phyloP scores from a whole-genome alignment of 2,329 filamentous ascomycete genomes.

The Lasiodiplodia gonubiensis region DNA sequence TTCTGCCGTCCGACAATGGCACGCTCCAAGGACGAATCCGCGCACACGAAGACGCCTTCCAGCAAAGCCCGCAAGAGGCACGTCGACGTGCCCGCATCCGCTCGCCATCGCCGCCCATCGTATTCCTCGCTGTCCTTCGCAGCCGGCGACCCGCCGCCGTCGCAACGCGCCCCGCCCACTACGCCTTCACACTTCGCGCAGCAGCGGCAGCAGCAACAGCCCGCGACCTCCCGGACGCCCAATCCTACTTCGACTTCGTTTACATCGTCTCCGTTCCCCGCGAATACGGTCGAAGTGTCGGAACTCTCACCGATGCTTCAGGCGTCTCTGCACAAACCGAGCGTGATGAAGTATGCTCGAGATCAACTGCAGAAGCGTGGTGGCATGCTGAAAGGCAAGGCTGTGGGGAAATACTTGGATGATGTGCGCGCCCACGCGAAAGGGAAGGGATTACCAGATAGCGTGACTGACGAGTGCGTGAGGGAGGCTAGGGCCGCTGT shows the following conservation, averaged over 20 bases:
- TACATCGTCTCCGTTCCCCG: background rate
- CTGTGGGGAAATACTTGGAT: background rate
- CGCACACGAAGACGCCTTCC: background rate
- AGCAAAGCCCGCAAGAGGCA: background rate
- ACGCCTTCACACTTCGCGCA: background rate
- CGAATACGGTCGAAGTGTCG: no score
- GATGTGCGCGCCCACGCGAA: conserved; percentile 10
- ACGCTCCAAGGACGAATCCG: background rate
- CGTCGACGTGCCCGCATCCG: background rate
- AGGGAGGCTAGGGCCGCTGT: background rate
- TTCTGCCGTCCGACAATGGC: background rate
- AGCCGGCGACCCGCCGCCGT: background rate
- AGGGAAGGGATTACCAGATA: background rate
- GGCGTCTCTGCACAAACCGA: background rate
- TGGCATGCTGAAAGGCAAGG: background rate
- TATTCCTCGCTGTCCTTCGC: conserved; percentile 11
- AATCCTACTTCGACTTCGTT: background rate
- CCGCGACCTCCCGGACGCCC: no score
- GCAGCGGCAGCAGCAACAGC: background rate
- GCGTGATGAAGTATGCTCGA: background rate
- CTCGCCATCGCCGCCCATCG: background rate
- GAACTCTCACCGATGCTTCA: background rate
- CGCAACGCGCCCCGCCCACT: background rate
- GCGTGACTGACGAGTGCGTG: conserved; percentile 1
- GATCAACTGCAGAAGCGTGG: background rate